These are phyloP conservation scores for Golubevia pallescens DNA, from an alignment of 1,284 basidiomycete species.

Conservation along the genomic window DNA sequence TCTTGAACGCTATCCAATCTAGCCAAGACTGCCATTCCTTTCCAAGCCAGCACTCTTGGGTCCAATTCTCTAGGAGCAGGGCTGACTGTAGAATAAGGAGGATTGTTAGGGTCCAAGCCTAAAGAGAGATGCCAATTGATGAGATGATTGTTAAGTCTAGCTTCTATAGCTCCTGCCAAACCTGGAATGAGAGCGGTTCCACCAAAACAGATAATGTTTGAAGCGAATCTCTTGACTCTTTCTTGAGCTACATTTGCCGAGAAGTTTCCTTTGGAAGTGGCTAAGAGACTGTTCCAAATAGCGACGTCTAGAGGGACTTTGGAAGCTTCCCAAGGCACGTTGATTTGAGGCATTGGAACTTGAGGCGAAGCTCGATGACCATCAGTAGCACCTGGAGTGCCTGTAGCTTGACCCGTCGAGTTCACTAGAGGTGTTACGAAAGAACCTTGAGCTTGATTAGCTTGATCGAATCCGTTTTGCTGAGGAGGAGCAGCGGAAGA, in stretches of 20 bases:
- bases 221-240: constrained; percentile 84
- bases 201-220: constrained; percentile 86
- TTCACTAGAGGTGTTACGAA: too few relatives aligned
- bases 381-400: too few relatives aligned
- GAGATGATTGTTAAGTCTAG: constrained; percentile 33
- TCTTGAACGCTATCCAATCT: constrained; percentile 88
- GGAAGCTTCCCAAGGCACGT: constrained; percentile 81
- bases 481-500: background rate
- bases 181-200: constrained; percentile 71
- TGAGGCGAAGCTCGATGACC: background rate
- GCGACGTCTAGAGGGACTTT: constrained; percentile 92
- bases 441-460: background rate
- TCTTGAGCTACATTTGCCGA: constrained; percentile 77
- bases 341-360: constrained; percentile 67
- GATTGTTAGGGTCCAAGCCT: too few relatives aligned
- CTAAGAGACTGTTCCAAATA: constrained; percentile 86
- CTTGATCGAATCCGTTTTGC: constrained; percentile 15
- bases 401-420: too few relatives aligned
- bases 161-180: constrained; percentile 58
- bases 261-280: constrained; percentile 60
- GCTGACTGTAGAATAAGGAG: too few relatives aligned
- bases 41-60: constrained; percentile 87
- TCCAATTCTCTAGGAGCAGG: constrained; percentile 94
- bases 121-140: constrained; percentile 2
- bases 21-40: constrained; percentile 89